Conservation (phyloP, 2,329 filamentous ascomycete species). For the Aspergillus fumigatiaffinis region DNA sequence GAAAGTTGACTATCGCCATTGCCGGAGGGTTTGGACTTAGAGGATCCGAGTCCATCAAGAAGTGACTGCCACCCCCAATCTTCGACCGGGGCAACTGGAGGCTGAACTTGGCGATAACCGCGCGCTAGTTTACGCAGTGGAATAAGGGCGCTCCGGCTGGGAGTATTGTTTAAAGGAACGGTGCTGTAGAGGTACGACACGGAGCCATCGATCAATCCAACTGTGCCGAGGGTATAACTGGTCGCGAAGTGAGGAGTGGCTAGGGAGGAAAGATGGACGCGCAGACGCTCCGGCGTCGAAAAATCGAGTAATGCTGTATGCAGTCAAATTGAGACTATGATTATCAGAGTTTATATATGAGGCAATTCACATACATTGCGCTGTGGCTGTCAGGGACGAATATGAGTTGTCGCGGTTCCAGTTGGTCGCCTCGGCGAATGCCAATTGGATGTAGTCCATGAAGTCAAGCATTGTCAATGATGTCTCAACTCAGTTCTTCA, state of each 20-base stretch:
- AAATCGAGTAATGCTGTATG: constrained; percentile 77
- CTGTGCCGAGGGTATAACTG: constrained; percentile 83
- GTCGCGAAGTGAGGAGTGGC: constrained; percentile 91
- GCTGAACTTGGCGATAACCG: constrained; percentile 73
- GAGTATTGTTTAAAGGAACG: constrained; percentile 63
- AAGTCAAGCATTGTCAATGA: constrained; percentile 74
- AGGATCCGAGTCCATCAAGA: constrained; percentile 18
- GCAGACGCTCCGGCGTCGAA: constrained; percentile 75
- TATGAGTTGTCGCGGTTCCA: constrained; percentile 95
- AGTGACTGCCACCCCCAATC: constrained; percentile 32
- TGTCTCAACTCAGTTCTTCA: neutral
- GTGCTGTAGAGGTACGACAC: constrained; percentile 95
- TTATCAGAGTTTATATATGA: neutral
- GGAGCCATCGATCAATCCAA: constrained; percentile 93
- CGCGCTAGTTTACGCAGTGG: constrained; percentile 73
- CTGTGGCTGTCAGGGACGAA: constrained; percentile 76
- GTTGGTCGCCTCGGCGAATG: constrained; percentile 79
- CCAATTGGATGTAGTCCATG: constrained; percentile 93
- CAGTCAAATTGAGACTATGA: constrained; percentile 5
- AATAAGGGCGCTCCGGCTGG: constrained; percentile 68
- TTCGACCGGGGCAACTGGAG: constrained; percentile 32
- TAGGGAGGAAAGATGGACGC: constrained; percentile 83
- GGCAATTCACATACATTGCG: constrained; percentile 58
- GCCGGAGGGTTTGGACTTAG: constrained; percentile 5
- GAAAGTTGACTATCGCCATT: neutral